Base-by-base conservation (phyloP, 192 early-diverging fungal genomes). In the Coemansia furcata region DNA sequence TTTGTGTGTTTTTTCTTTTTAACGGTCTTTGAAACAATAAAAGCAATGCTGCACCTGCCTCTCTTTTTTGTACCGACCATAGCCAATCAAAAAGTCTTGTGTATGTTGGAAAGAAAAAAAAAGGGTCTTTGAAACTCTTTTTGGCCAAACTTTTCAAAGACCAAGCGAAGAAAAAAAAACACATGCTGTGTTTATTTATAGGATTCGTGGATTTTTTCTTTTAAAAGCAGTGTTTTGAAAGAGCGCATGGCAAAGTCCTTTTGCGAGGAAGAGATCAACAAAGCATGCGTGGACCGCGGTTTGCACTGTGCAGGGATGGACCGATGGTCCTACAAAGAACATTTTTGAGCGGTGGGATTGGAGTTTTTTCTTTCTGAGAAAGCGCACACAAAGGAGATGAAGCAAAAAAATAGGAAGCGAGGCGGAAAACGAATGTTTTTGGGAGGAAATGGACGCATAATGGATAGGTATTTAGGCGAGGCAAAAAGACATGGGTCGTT, bases 301-400 rank as follows among this genome's bases (percentile, higher is more conserved):
- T 33, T 10, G 50, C 14, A 11, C 10, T 10, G 50, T 54, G 49
- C 21, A 26, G 23, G 49, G 49, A 50, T 50, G 49, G 49, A 26
- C 49, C n/a, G n/a, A 46, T 9, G 10, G 21, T 26, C 26, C 15
- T 57, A 64, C 30, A 47, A 44, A 62, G 43, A 40, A 46, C 10
- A 4, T 14, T 23, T 62, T 62, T 43, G 6, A 43, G 38, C 1
- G 19, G n/a, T n/a, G 62, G 62, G 11, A 3, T 15, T 43, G 12
- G 23, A 39, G 2, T 62, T 33, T 49, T 49, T 26, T 36, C 62
- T 64, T 64, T 64, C 44, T 64, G 61, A n/a, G 29, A 26, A 63
- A 42, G 32, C 60, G 19, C 39, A 42, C n/a, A 39, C 6, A 62
- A 62, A 44, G 39, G 12, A 62, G 23, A n/a, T n/a, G n/a, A 60